Evolutionary conservation across 164 flowering plant genomes (phyloP).

Genomic region (Chimonanthus praecox): DNA sequence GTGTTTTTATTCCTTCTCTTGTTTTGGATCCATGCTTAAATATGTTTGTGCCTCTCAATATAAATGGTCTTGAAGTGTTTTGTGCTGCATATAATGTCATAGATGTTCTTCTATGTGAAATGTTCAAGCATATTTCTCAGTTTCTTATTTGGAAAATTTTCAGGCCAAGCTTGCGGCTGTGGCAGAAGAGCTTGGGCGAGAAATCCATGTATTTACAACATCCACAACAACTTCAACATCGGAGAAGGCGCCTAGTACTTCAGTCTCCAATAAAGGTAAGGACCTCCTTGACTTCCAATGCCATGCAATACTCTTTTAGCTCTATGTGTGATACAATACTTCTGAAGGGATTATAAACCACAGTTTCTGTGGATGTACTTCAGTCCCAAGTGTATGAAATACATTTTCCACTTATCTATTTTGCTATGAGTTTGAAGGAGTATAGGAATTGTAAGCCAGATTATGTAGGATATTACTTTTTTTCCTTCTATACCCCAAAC

Average conservation of each 20-base stretch:
- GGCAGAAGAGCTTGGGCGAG: constrained; percentile 66
- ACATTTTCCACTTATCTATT: neutral
- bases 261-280: constrained; percentile 37
- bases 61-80: too few relatives aligned
- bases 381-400: neutral
- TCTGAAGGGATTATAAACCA: neutral
- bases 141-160: neutral
- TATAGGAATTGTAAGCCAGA: neutral
- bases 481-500: too few relatives aligned
- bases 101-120: neutral
- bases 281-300: neutral
- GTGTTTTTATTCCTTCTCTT: too few relatives aligned
- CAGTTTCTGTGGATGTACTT: neutral
- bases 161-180: constrained; percentile 59
- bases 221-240: constrained; percentile 28
- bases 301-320: neutral
- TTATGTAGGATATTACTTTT: too few relatives aligned
- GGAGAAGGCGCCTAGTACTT: constrained; percentile 12
- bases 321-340: neutral
- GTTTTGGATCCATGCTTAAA: too few relatives aligned
- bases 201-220: constrained; percentile 72
- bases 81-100: too few relatives aligned
- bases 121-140: neutral
- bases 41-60: too few relatives aligned
- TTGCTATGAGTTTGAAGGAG: neutral